These are phyloP conservation scores for Amylocystis lapponica DNA, from an alignment of 768 basidiomycete species.

Conservation along the genomic window DNA sequence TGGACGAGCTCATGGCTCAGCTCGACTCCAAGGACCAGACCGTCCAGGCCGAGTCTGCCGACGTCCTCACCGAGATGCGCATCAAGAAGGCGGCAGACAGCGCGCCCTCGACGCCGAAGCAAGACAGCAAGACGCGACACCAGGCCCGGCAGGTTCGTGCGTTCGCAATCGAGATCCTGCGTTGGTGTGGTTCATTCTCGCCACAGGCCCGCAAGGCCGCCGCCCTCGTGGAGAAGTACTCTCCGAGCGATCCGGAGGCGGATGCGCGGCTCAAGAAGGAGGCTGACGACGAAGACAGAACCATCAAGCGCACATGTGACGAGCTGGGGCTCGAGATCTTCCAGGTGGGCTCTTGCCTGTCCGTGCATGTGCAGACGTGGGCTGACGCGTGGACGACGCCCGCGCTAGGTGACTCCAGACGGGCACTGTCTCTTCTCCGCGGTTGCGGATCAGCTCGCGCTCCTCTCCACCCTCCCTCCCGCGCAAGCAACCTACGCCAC, in stretches of 20 bases:
- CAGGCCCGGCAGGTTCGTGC: slow-evolving; percentile 66
- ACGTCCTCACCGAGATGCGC: slow-evolving; percentile 44
- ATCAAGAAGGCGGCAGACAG: slow-evolving; percentile 24
- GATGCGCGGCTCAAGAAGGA: slow-evolving; percentile 59
- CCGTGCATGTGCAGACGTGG: neutral
- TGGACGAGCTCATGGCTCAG: slow-evolving; percentile 73
- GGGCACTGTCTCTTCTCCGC: slow-evolving; percentile 96
- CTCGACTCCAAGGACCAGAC: slow-evolving; percentile 59
- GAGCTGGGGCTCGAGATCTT: slow-evolving; percentile 58
- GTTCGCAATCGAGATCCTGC: no score
- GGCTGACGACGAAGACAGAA: slow-evolving; percentile 59
- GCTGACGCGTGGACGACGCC: neutral
- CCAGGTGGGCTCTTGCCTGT: slow-evolving; percentile 54
- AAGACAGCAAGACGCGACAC: slow-evolving; percentile 56
- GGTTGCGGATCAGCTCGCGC: slow-evolving; percentile 81
- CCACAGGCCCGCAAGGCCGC: slow-evolving; percentile 68
- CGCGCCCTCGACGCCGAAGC: slow-evolving; percentile 27
- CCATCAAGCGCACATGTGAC: slow-evolving; percentile 60
- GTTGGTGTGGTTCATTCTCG: neutral
- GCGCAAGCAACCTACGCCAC: slow-evolving; percentile 52
- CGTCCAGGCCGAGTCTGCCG: slow-evolving; percentile 44
- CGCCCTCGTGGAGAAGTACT: slow-evolving; percentile 46
- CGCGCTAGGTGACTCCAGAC: slow-evolving; percentile 80
- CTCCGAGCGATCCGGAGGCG: slow-evolving; percentile 49
- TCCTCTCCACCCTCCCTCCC: slow-evolving; percentile 62